Base-by-base conservation (phyloP, 75 land plant genomes). In the Pseudotsuga menziesii region DNA sequence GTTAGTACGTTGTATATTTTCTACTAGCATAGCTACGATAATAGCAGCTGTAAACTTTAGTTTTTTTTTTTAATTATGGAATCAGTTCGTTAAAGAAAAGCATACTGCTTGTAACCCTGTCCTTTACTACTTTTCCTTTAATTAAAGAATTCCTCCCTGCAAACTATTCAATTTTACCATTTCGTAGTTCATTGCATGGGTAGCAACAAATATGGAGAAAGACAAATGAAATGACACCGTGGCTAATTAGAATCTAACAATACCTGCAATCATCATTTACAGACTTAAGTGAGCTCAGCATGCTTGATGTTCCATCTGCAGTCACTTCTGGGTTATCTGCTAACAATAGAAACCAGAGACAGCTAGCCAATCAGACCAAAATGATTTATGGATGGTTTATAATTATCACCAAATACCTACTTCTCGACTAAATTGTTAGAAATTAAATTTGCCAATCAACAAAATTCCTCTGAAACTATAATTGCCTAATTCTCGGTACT, bases 251-350 rank as follows among this genome's bases (percentile, higher is more conserved):
- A 44, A 44, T 44, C 5, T 63, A 23, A 23, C 29, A 39, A 63
- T 63, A 63, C 67, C 67, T 63, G 20, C 32, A 63, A 29, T 63
- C 67, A 32, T 63, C 67, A 16, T 63, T 63, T 5, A 32, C 35
- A 4, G 67, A 39, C 67, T 63, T 32, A 29, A 63, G 19, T 63
- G 67, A 63, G 32, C 14, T 35, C 36, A 63, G 32, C 17, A 39
- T 63, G 17, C 67, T 63, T 23, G 39, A 63, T 29, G 67, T 32
- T 32, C 67, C 67, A 63, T 29, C 39, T 4, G 13, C 17, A 63
- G 67, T 63, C 17, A 36, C 17, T 63, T 15, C 67, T 6, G 13
- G 39, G 13, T 15, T 29, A 6, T 63, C 67, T 29, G 39, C 32
- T 63, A 32, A 63, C 20, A 32, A 63, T 29, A 20, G 32, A 32